These are phyloP conservation scores for Aplosporella prunicola DNA, from an alignment of 2,329 filamentous ascomycete genomes.

Conservation along the genomic window DNA sequence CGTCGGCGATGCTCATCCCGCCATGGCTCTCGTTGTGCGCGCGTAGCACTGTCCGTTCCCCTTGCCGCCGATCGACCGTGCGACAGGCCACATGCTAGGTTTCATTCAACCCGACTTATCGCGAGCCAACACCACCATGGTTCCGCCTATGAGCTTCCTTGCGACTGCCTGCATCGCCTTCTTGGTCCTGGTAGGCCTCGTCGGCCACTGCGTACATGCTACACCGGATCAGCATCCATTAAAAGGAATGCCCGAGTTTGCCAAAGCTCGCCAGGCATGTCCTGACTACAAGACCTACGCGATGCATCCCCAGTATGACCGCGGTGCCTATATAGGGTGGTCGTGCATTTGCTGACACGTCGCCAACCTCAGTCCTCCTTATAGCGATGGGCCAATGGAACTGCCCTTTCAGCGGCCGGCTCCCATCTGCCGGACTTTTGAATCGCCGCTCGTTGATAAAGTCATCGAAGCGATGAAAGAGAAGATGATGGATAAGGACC, in stretches of 20 bases:
- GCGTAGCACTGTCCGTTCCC: no score
- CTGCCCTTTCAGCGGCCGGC: conserved; percentile 83
- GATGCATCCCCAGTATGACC: conserved; percentile 46
- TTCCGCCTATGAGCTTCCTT: neutral
- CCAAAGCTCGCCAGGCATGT: conserved; percentile 38
- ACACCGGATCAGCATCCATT: conserved; percentile 6
- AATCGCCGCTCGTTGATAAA: conserved; percentile 74
- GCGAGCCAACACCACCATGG: conserved; percentile 3
- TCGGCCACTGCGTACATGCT: neutral
- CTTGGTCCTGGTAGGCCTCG: conserved; percentile 1
- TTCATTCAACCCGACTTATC: no score
- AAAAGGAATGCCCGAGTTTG: neutral
- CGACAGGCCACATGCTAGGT: no score
- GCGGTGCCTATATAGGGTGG: conserved; percentile 13
- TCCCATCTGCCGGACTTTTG: conserved; percentile 76
- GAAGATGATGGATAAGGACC: conserved; percentile 72
- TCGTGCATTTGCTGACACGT: conserved; percentile 12
- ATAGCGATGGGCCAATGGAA: conserved; percentile 66
- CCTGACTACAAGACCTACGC: conserved; percentile 58
- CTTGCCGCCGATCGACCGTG: no score
- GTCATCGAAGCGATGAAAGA: conserved; percentile 76
- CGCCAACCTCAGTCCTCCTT: conserved; percentile 51
- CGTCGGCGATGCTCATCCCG: no score
- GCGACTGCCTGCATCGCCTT: neutral
- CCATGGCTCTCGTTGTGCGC: no score